These are phyloP conservation scores for Emericellopsis atlantica DNA, from an alignment of 2,329 filamentous ascomycete genomes.

Conservation along the genomic window DNA sequence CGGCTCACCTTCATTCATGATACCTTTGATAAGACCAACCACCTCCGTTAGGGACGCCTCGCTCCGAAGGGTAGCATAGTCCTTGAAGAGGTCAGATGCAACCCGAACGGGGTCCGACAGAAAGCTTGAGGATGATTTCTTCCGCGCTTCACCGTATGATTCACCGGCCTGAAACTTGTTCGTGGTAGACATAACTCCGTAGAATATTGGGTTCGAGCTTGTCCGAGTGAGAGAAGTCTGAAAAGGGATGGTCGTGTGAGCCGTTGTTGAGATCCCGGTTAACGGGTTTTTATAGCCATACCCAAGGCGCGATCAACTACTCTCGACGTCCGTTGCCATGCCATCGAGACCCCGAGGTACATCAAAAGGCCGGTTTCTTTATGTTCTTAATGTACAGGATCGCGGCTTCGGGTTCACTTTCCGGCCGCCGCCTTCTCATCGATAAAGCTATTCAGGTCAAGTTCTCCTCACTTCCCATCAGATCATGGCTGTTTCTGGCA, in stretches of 20 bases:
- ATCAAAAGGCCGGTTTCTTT: neutral
- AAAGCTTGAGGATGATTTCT: constrained; percentile 11
- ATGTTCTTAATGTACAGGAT: neutral
- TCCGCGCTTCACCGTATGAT: constrained; percentile 14
- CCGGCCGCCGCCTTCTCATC: neutral
- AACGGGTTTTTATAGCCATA: no score
- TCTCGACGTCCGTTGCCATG: no score
- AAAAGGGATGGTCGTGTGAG: no score
- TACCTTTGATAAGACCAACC: constrained; percentile 15
- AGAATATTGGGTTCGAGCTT: no score
- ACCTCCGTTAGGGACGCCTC: constrained; percentile 15
- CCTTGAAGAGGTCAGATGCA: constrained; percentile 18
- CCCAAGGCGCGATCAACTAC: no score
- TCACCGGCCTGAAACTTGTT: constrained; percentile 25
- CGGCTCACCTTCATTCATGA: constrained; percentile 29
- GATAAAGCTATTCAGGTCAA: neutral
- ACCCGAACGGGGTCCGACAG: constrained; percentile 19
- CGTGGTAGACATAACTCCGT: constrained; percentile 13
- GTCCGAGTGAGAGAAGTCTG: no score
- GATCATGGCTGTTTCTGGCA: no score
- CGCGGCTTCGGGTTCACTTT: no score
- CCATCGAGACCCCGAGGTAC: neutral
- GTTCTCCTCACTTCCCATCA: no score
- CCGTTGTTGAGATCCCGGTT: no score
- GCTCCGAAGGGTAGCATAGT: constrained; percentile 13